Conservation (phyloP, 1,284 basidiomycete genomes). For the Heterobasidion parviporum region DNA sequence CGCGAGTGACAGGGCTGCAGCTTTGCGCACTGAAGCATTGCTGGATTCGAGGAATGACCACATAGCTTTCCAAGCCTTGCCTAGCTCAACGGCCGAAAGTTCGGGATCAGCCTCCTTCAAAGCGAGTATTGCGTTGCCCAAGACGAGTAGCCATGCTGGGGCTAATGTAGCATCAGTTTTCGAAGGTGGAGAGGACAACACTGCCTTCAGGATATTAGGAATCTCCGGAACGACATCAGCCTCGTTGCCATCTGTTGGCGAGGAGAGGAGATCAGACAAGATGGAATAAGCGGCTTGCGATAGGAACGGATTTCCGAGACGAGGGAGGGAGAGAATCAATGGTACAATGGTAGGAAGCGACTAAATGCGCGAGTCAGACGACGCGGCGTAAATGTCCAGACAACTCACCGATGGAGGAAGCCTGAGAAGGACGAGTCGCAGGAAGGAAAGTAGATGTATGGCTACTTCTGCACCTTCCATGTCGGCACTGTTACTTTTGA, state of each 20-base stretch:
- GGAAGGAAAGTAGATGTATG: conserved; percentile 74
- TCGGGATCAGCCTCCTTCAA: conserved; percentile 42
- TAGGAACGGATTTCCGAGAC: conserved; percentile 78
- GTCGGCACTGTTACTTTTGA: conserved; percentile 57
- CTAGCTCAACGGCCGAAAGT: conserved; percentile 44
- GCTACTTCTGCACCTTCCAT: conserved; percentile 62
- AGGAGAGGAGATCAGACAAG: conserved; percentile 66
- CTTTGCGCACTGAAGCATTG: conserved; percentile 47
- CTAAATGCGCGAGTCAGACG: conserved; percentile 31
- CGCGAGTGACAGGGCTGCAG: conserved; percentile 57
- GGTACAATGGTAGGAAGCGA: conserved; percentile 61
- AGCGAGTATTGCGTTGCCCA: conserved; percentile 63
- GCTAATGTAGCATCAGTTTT: conserved; percentile 53
- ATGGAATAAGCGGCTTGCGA: conserved; percentile 78
- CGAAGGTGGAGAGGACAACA: conserved; percentile 68
- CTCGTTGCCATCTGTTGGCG: conserved; percentile 42
- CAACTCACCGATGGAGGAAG: conserved; percentile 56
- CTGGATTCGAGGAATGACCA: conserved; percentile 70
- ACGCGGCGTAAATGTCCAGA: conserved; percentile 6
- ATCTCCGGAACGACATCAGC: conserved; percentile 41
- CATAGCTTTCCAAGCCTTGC: conserved; percentile 67
- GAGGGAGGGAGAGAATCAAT: conserved; percentile 70
- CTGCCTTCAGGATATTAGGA: conserved; percentile 62
- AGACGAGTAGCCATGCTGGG: conserved; percentile 67
- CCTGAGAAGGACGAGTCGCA: conserved; percentile 58